Evolutionary conservation across 345 rosid genomes (phyloP).

Genomic region (Ceriops decandra): DNA sequence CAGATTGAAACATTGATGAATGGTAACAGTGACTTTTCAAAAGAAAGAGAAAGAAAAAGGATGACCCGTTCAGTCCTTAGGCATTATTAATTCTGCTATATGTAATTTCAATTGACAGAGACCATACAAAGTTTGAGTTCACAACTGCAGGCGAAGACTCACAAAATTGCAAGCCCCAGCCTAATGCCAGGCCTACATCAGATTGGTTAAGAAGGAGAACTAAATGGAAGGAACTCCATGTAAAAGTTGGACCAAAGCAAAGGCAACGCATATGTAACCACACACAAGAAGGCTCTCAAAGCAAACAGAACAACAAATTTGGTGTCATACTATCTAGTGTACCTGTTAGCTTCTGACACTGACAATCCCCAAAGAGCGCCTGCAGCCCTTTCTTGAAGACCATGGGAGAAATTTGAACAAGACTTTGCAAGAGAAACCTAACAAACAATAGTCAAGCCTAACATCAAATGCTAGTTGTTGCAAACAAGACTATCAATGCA

Average conservation of each 20-base stretch:
- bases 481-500: background rate
- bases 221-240: background rate
- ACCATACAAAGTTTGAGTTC: background rate
- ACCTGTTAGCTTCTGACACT: constrained; percentile 36
- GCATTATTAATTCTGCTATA: no score
- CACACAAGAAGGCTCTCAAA: background rate
- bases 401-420: constrained; percentile 29
- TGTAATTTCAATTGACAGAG: no score
- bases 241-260: background rate
- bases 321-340: background rate
- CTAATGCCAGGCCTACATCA: background rate
- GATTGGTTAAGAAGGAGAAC: background rate
- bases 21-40: background rate
- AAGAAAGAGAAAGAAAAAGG: background rate
- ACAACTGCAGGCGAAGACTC: background rate
- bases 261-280: background rate
- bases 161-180: background rate
- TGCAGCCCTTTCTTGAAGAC: constrained; percentile 45
- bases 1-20: background rate
- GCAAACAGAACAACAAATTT: background rate
- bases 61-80: no score
- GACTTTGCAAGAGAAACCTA: constrained; percentile 39
- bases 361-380: constrained; percentile 43
- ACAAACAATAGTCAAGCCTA: background rate
- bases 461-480: background rate